These are phyloP conservation scores for Tricholoma furcatifolium DNA, from an alignment of 768 basidiomycete genomes.

Conservation along the genomic window DNA sequence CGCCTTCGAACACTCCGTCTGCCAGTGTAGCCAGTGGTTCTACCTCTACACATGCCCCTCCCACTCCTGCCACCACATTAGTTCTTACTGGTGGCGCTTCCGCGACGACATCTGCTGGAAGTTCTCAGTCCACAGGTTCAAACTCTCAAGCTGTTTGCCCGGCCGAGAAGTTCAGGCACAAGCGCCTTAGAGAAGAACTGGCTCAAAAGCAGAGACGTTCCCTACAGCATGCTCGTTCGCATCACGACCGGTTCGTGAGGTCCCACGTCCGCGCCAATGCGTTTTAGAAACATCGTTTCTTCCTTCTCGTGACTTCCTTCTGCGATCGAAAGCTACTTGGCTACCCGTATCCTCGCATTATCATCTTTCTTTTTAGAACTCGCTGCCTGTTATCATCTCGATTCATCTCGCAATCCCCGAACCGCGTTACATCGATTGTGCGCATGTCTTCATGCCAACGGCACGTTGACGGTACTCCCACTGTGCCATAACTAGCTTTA, in stretches of 20 bases:
- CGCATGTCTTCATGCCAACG: conserved; percentile 1
- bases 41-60: background rate
- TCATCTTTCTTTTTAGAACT: background rate
- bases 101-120: background rate
- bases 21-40: background rate
- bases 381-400: background rate
- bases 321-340: background rate
- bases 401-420: background rate
- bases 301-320: background rate
- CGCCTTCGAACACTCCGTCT: background rate
- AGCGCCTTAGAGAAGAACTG: conserved; percentile 11
- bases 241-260: conserved; percentile 13
- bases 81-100: background rate
- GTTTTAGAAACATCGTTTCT: conserved; percentile 2
- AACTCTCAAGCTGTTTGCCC: conserved; percentile 6
- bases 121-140: background rate
- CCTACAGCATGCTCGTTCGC: conserved; percentile 11
- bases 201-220: conserved; percentile 10
- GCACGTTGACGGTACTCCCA: conserved; percentile 5
- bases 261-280: conserved; percentile 8
- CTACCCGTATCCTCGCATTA: background rate
- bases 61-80: conserved; percentile 2
- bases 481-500: conserved; percentile 5
- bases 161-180: conserved; percentile 17
- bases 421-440: conserved; percentile 12